Evolutionary conservation across 495 filamentous ascomycete species (phyloP).

Genomic region (Umbilicaria muhlenbergii): DNA sequence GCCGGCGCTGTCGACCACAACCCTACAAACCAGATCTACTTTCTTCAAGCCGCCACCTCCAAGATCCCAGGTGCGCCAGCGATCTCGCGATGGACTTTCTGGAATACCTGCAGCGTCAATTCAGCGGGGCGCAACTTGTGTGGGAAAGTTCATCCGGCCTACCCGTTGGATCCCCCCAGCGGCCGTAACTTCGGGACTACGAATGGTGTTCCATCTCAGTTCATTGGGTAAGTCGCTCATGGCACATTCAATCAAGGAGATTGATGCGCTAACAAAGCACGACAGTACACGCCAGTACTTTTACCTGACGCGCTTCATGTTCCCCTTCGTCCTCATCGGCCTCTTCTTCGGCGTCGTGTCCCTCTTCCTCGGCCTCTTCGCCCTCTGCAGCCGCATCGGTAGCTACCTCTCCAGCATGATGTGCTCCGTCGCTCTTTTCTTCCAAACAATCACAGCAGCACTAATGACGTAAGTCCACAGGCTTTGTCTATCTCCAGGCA

Average conservation of each 20-base stretch:
- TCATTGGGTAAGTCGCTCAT: conserved; percentile 32
- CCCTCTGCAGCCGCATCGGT: conserved; percentile 44
- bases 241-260: background rate
- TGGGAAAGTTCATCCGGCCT: conserved; percentile 35
- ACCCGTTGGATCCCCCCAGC: conserved; percentile 46
- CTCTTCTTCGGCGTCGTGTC: conserved; percentile 47
- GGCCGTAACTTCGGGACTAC: conserved; percentile 42
- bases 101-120: conserved; percentile 48
- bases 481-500: background rate
- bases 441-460: conserved; percentile 43
- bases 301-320: conserved; percentile 51
- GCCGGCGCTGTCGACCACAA: conserved; percentile 41
- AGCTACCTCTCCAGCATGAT: conserved; percentile 42
- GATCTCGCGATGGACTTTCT: conserved; percentile 74
- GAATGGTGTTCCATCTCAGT: conserved; percentile 34
- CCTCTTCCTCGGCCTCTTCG: conserved; percentile 44
- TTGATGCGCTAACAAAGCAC: background rate
- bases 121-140: conserved; percentile 40
- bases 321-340: conserved; percentile 54
- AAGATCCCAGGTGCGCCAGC: conserved; percentile 50
- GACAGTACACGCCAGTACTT: conserved; percentile 42
- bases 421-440: conserved; percentile 39
- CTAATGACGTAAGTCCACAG: conserved; percentile 52
- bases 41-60: conserved; percentile 59
- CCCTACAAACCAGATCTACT: conserved; percentile 63